Evolutionary conservation across 2,329 filamentous ascomycete species (phyloP).

Genomic region (Colletotrichum cordylinicola): DNA sequence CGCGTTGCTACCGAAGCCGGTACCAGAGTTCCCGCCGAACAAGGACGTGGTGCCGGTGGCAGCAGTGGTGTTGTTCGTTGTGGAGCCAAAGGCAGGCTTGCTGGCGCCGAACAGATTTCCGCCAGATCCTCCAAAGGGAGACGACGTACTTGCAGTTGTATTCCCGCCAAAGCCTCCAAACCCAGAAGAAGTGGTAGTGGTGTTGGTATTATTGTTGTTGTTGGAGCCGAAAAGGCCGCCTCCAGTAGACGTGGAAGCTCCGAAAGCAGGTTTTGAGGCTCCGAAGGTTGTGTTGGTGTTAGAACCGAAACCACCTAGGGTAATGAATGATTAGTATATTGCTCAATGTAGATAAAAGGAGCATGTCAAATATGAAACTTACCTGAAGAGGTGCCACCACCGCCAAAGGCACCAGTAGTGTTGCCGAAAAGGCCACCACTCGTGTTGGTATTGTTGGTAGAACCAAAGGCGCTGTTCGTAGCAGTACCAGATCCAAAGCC

Average conservation of each 20-base stretch:
- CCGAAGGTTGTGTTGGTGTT: conserved; percentile 42
- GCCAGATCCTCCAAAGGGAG: conserved; percentile 43
- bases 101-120: conserved; percentile 58
- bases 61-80: conserved; percentile 43
- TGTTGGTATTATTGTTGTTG: conserved; percentile 40
- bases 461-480: conserved; percentile 51
- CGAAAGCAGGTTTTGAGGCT: conserved; percentile 29
- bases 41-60: conserved; percentile 48
- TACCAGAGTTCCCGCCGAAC: conserved; percentile 48
- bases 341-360: background rate
- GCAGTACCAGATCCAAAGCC: conserved; percentile 44
- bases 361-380: background rate
- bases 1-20: conserved; percentile 42
- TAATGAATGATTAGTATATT: background rate
- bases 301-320: conserved; percentile 36
- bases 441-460: conserved; percentile 31
- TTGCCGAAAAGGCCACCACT: conserved; percentile 36
- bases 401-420: conserved; percentile 12
- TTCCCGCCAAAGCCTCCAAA: conserved; percentile 48
- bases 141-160: conserved; percentile 34
- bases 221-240: conserved; percentile 53
- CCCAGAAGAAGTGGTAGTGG: conserved; percentile 37
- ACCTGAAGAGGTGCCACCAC: conserved; percentile 14
- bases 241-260: conserved; percentile 31
- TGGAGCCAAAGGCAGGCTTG: conserved; percentile 57